Evolutionary conservation across 1,284 basidiomycete species (phyloP), one percentile per base, ranked within the genome.

Genomic region (Ganoderma multipileum): DNA sequence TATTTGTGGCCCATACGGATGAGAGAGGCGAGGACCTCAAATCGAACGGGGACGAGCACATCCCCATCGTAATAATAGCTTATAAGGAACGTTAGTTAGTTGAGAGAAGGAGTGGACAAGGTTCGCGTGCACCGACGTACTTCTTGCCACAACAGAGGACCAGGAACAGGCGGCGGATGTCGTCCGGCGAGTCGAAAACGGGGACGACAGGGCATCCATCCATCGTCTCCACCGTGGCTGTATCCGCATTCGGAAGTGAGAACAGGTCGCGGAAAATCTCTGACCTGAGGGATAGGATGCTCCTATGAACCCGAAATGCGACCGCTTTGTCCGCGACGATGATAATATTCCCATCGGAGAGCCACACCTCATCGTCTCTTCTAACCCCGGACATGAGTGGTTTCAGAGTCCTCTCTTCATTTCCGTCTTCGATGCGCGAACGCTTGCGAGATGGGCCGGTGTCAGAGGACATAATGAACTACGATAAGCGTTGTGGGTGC

Each of bases 271-370:
- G 23, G 14, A 60, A 60, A 38, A 60, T 12, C 14, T 42, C 41
- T 16, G 59, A 60, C 12, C 41, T 20, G 26, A 33, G 60, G 26
- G 42, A 42, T 18, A 61, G 7, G 23, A 36, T 41, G 28, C 60
- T 44, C 16, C 44, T 44, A 30, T 61, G 42, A 2, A 61, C 42
- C 5, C 60, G 60, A 23, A 61, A 61, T 8, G 60, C 60, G 2
- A 47, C 28, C 16, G 44, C 11, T 20, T 47, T 20, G 9, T 50
- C 50, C 20, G 33, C 30, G 28, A 39, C 33, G 36, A 76, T 68
- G 67, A 76, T 72, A 23, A 70, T 67, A 61, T 74, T 72, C 73
- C 73, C 74, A 11, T 74, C 69, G 57, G 61, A 64, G 8, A 57
- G 66, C 4, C 67, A 69, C 28, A 55, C 73, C 2, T 57, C 68